phyloP scores from a whole-genome alignment of 2,329 filamentous ascomycete species.

The Penicillium sp. region DNA sequence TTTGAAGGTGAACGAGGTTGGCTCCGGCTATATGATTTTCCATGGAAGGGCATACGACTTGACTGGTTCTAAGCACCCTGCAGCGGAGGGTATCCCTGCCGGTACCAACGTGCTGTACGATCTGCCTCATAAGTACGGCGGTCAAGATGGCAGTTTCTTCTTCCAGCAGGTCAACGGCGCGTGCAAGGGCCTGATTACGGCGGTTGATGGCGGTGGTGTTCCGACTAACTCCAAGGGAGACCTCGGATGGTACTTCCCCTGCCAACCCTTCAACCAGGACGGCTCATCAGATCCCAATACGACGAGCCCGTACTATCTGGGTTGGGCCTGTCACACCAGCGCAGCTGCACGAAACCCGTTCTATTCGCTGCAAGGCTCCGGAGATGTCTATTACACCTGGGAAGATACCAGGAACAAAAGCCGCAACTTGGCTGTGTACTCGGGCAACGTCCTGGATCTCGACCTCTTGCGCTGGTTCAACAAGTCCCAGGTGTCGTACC shows the following conservation, averaged over 20 bases:
- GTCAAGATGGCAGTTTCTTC: slow-evolving; percentile 92
- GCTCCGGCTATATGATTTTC: slow-evolving; percentile 86
- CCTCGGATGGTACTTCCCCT: slow-evolving; percentile 96
- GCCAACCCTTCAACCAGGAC: slow-evolving; percentile 87
- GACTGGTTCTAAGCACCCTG: slow-evolving; percentile 71
- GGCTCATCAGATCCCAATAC: slow-evolving; percentile 75
- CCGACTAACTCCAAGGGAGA: slow-evolving; percentile 71
- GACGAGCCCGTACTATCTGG: slow-evolving; percentile 72
- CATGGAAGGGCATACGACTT: slow-evolving; percentile 90
- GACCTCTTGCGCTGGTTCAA: slow-evolving; percentile 91
- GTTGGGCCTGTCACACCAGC: slow-evolving; percentile 87
- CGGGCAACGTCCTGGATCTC: slow-evolving; percentile 87
- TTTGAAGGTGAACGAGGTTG: slow-evolving; percentile 79
- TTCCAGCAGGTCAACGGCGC: slow-evolving; percentile 98
- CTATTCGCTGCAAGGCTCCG: slow-evolving; percentile 68
- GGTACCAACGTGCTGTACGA: slow-evolving; percentile 83
- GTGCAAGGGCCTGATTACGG: slow-evolving; percentile 85
- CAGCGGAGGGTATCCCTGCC: slow-evolving; percentile 71
- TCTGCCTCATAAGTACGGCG: slow-evolving; percentile 74
- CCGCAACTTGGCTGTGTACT: slow-evolving; percentile 91
- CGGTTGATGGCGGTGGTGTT: slow-evolving; percentile 62
- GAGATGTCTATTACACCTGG: slow-evolving; percentile 96
- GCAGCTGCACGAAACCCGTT: slow-evolving; percentile 66
- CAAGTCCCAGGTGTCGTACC: slow-evolving; percentile 70
- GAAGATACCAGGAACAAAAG: slow-evolving; percentile 84